Base-by-base conservation (phyloP, 768 basidiomycete species). In the Lactifluus pinguis region DNA sequence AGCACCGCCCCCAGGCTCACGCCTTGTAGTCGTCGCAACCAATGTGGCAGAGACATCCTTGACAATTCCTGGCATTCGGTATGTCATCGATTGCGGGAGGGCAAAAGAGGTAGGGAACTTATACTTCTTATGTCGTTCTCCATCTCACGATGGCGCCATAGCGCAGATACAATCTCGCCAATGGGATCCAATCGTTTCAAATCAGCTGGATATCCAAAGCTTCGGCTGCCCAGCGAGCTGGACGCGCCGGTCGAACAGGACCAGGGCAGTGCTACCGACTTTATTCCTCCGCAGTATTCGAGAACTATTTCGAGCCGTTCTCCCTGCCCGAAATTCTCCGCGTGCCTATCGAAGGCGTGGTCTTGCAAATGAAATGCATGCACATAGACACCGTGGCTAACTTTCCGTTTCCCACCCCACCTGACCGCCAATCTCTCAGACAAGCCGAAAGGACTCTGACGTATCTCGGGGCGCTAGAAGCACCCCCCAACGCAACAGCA, bases 351-450 rank as follows among this genome's bases (percentile, higher is more conserved):
- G 97, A 98, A 67, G 95, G 94, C 2, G 87, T 98, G 25, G 90
- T 98, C 9, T 77, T 98, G 36, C 95, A 98, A 72, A 98, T 99
- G 95, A 99, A 99, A 77, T 86, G 85, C 72, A 98, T 99, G 94
- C 92, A 95, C 69, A 95, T 99, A 60, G 94, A 98, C 68, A 80
- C 92, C 1, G 92, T 98, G 42, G 79, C 92, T 67, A 98, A 98
- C 75, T 99, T 99, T 72, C 97, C 97, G 15, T 98, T 98, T 74
- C 97, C 97, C 1, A 98, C 97, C 0, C 88, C 95, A 14, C 97
- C 97, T 0, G 91, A 97, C 71, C 82, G 87, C 41, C 68, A 72
- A 10, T 80, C 83, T 5, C 77, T 99, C 48, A 79, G 77, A 59
- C 87, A 86, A 68, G 93, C 97, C 2, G 95, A 99, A 73, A 83